These are phyloP conservation scores for Calonectria pseudoreteaudii DNA, from an alignment of 2,329 filamentous ascomycete genomes.

Conservation along the genomic window DNA sequence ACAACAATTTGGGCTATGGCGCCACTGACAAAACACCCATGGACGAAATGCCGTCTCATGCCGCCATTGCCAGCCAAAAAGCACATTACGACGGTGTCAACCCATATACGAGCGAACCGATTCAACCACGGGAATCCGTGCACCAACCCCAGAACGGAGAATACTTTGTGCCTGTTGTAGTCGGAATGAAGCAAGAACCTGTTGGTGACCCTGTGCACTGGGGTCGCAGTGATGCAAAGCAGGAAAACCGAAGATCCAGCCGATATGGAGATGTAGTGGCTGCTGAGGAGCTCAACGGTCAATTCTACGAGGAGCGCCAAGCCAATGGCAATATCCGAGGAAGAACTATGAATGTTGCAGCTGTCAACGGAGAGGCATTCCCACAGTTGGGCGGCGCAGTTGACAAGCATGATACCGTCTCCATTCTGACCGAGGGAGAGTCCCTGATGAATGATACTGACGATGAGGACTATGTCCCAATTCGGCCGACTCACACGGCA, in stretches of 20 bases:
- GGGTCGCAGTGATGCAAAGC: conserved; percentile 12
- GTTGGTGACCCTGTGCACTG: conserved; percentile 16
- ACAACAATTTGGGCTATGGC: conserved; percentile 56
- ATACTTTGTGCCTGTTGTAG: conserved; percentile 36
- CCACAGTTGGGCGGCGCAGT: conserved; percentile 33
- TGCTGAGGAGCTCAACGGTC: conserved; percentile 19
- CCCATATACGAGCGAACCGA: conserved; percentile 64
- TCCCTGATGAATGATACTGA: conserved; percentile 37
- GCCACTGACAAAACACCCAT: conserved; percentile 58
- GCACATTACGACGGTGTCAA: conserved; percentile 68
- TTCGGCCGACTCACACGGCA: conserved; percentile 42
- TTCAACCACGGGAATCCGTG: conserved; percentile 37
- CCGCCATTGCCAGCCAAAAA: conserved; percentile 61
- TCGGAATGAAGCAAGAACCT: conserved; percentile 30
- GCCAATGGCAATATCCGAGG: conserved; percentile 25
- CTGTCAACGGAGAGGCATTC: conserved; percentile 38
- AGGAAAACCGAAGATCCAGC: conserved; percentile 17
- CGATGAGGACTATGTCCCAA: conserved; percentile 38
- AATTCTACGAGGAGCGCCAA: conserved; percentile 17
- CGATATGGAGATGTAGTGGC: conserved; percentile 23
- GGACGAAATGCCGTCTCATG: conserved; percentile 63
- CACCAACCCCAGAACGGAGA: conserved; percentile 19
- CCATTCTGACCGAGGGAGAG: conserved; percentile 36
- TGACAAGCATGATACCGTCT: conserved; percentile 26
- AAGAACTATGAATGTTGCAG: conserved; percentile 32